Evolutionary conservation across 768 basidiomycete genomes (phyloP).

Genomic region (Boletus tylopilopsis): DNA sequence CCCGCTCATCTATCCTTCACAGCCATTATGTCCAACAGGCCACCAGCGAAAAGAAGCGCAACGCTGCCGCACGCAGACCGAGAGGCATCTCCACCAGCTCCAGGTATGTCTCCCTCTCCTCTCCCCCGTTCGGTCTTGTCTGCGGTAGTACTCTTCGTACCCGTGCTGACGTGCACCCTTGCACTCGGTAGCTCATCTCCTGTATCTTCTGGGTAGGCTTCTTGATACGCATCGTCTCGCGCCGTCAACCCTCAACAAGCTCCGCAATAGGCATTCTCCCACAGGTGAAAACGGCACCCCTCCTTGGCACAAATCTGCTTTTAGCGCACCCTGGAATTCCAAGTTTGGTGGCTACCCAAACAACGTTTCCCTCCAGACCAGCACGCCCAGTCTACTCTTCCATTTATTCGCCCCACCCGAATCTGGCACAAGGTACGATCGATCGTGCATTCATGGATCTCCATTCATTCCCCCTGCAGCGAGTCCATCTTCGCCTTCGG

Average conservation of each 20-base stretch:
- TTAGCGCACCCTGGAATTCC: slow-evolving; percentile 27
- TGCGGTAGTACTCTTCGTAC: slow-evolving; percentile 24
- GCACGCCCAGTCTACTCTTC: slow-evolving; percentile 62
- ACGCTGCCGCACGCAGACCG: slow-evolving; percentile 55
- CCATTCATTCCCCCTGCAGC: slow-evolving; percentile 28
- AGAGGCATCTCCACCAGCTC: slow-evolving; percentile 54
- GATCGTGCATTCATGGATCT: slow-evolving; percentile 14
- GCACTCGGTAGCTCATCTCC: slow-evolving; percentile 23
- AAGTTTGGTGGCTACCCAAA: slow-evolving; percentile 38
- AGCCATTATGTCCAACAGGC: slow-evolving; percentile 83
- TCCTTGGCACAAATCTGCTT: slow-evolving; percentile 28
- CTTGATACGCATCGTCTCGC: slow-evolving; percentile 27
- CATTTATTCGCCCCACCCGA: slow-evolving; percentile 79
- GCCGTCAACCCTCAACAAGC: slow-evolving; percentile 26
- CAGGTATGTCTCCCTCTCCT: slow-evolving; percentile 35
- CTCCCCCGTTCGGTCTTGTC: slow-evolving; percentile 11
- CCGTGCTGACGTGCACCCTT: slow-evolving; percentile 23
- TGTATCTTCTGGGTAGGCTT: slow-evolving; percentile 38
- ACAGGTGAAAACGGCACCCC: slow-evolving; percentile 21
- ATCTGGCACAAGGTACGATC: slow-evolving; percentile 37
- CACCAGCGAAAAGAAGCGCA: slow-evolving; percentile 80
- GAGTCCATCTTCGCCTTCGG: slow-evolving; percentile 34
- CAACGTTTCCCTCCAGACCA: slow-evolving; percentile 52
- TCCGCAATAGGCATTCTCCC: slow-evolving; percentile 28
- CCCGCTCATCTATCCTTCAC: slow-evolving; percentile 17